Conservation (phyloP, 495 filamentous ascomycete genomes). For the Hypoxylon lenormandii region DNA sequence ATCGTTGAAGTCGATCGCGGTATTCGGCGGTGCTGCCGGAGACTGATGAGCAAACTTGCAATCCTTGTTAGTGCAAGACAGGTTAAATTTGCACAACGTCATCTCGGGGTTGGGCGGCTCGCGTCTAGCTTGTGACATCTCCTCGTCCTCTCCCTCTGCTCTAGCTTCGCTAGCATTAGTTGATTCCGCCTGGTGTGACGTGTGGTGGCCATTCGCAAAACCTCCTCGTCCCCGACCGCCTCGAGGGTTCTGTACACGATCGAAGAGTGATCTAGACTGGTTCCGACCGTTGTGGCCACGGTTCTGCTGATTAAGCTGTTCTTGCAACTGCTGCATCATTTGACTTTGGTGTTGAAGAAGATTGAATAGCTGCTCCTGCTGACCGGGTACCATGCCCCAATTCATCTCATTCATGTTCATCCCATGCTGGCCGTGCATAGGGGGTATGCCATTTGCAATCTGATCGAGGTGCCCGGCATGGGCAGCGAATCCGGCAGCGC, state of each 20-base stretch:
- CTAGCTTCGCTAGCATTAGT: constrained; percentile 40
- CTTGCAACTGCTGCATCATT: constrained; percentile 76
- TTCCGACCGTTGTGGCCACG: constrained; percentile 49
- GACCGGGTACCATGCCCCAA: constrained; percentile 61
- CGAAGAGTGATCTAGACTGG: constrained; percentile 77
- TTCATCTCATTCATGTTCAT: constrained; percentile 59
- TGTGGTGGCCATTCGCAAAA: constrained; percentile 50
- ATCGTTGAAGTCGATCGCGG: constrained; percentile 79
- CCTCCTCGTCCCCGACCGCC: constrained; percentile 53
- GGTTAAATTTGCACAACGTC: constrained; percentile 85
- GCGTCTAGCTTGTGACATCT: constrained; percentile 63
- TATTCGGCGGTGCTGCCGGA: constrained; percentile 84
- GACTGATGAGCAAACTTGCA: constrained; percentile 96
- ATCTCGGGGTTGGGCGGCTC: constrained; percentile 68
- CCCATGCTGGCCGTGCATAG: constrained; percentile 53
- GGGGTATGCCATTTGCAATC: constrained; percentile 50
- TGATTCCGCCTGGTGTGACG: constrained; percentile 43
- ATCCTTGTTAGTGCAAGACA: constrained; percentile 84
- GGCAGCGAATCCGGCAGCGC: constrained; percentile 58
- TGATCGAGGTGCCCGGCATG: constrained; percentile 59
- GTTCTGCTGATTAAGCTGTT: constrained; percentile 70
- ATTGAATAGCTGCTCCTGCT: constrained; percentile 82
- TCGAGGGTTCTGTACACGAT: constrained; percentile 71
- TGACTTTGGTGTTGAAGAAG: constrained; percentile 91
- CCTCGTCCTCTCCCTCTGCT: constrained; percentile 60